Percentiles rank a stretch among this genome's conserved stretches.
These are phyloP conservation scores for Abortiporus biennis DNA, from an alignment of 1,284 basidiomycete species.

Conservation along the genomic window DNA sequence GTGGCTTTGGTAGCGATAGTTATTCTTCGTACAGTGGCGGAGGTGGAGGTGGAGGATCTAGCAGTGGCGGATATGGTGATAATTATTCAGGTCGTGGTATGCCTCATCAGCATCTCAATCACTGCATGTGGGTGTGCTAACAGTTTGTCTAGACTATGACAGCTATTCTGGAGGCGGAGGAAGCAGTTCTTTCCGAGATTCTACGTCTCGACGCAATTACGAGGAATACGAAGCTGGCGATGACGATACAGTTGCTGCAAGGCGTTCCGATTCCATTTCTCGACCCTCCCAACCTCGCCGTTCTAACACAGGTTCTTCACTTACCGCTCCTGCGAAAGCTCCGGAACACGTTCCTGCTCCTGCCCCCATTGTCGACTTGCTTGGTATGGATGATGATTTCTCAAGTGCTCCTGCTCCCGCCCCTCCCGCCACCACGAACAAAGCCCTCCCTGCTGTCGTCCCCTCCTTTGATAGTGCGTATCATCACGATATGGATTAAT, in stretches of 20 bases:
- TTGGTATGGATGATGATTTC: slow-evolving; percentile 68
- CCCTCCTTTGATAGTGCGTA: slow-evolving; percentile 35
- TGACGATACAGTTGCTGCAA: slow-evolving; percentile 62
- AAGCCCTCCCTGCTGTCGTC: slow-evolving; percentile 47
- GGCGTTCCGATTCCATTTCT: slow-evolving; percentile 33
- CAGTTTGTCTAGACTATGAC: slow-evolving; percentile 29
- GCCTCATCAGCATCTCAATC: no score
- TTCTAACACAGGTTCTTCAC: no score
- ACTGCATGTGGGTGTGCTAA: not conserved
- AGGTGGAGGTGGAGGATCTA: slow-evolving; percentile 27
- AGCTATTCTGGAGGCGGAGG: slow-evolving; percentile 35
- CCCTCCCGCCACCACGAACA: slow-evolving; percentile 36
- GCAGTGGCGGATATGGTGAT: slow-evolving; percentile 21
- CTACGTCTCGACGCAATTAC: slow-evolving; percentile 47
- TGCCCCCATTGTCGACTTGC: slow-evolving; percentile 26
- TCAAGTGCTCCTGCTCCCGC: slow-evolving; percentile 11
- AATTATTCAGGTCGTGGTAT: no score
- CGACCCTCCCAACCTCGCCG: slow-evolving; percentile 31
- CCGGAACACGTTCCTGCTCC: slow-evolving; percentile 22
- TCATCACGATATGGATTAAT: not conserved
- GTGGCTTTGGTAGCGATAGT: slow-evolving; percentile 78
- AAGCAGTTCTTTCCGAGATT: slow-evolving; percentile 57
- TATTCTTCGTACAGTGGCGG: slow-evolving; percentile 35
- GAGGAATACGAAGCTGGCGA: slow-evolving; percentile 99
- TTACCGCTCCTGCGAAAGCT: slow-evolving; percentile 37